These are phyloP conservation scores for Pueraria montana DNA, from an alignment of 306 rosid species.

Conservation along the genomic window DNA sequence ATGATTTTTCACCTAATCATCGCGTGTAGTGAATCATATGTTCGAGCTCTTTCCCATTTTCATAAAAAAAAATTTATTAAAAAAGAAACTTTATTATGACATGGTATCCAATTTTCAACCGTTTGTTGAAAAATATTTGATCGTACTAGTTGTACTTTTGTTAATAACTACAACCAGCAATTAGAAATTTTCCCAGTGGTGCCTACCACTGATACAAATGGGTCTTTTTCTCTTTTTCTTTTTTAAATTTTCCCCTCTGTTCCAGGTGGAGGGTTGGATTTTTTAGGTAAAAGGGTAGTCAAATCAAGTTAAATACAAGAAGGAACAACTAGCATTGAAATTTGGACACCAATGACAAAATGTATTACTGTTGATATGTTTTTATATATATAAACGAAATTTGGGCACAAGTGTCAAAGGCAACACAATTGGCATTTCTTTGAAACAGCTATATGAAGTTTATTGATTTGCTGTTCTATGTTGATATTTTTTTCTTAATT, in stretches of 20 bases:
- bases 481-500: background rate
- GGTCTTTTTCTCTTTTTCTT: background rate
- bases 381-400: background rate
- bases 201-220: background rate
- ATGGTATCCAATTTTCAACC: slow-evolving; percentile 27
- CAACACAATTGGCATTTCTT: slow-evolving; percentile 9
- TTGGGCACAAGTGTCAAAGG: background rate
- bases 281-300: background rate
- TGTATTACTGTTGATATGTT: background rate
- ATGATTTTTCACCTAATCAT: background rate
- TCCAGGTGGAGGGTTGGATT: slow-evolving; percentile 5
- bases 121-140: slow-evolving; percentile 16
- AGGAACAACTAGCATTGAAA: slow-evolving; percentile 7
- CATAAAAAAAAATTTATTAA: background rate
- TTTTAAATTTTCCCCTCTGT: background rate
- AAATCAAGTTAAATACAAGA: slow-evolving; percentile 38
- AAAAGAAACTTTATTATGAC: background rate
- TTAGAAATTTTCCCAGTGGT: slow-evolving; percentile 25
- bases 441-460: background rate
- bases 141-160: slow-evolving; percentile 46
- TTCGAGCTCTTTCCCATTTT: background rate
- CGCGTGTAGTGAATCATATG: background rate
- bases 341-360: slow-evolving; percentile 13
- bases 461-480: background rate
- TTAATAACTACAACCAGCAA: slow-evolving; percentile 33